A percentile compares a stretch with the other conserved stretches of the same genome.
Conservation (phyloP, 148 eudicot species). For the Amaranthus palmeri region DNA sequence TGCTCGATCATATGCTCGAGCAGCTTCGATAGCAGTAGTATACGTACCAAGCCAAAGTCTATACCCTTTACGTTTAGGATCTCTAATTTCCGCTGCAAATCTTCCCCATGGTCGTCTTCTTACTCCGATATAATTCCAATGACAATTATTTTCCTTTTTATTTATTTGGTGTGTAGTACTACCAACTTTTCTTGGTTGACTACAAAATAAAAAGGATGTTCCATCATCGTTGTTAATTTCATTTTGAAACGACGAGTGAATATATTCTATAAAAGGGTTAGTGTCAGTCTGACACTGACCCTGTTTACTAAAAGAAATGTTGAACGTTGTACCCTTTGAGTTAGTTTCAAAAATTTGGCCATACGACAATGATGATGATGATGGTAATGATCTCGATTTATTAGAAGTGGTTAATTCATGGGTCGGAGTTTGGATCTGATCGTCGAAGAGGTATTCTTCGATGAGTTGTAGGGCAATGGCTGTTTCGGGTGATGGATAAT, state of each 20-base stretch:
- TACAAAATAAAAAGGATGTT: background rate
- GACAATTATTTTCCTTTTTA: background rate
- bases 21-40: constrained; percentile 39
- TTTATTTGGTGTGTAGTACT: background rate
- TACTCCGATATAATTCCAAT: constrained; percentile 22
- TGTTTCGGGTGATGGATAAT: background rate
- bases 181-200: background rate
- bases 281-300: background rate
- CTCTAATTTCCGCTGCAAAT: constrained; percentile 45
- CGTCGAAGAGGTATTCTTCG: constrained; percentile 5
- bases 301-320: background rate
- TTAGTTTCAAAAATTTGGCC: background rate
- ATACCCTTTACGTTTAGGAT: constrained; percentile 37
- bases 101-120: constrained; percentile 44
- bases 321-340: background rate
- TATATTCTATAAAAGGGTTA: background rate
- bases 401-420: background rate
- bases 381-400: background rate
- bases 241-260: background rate
- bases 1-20: constrained; percentile 44
- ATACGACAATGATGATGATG: background rate
- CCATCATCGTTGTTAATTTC: background rate
- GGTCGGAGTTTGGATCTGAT: background rate
- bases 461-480: constrained; percentile 8
- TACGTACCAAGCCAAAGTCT: constrained; percentile 49